Base-by-base conservation (phyloP, 768 basidiomycete species). In the Coprinellus micaceus region DNA sequence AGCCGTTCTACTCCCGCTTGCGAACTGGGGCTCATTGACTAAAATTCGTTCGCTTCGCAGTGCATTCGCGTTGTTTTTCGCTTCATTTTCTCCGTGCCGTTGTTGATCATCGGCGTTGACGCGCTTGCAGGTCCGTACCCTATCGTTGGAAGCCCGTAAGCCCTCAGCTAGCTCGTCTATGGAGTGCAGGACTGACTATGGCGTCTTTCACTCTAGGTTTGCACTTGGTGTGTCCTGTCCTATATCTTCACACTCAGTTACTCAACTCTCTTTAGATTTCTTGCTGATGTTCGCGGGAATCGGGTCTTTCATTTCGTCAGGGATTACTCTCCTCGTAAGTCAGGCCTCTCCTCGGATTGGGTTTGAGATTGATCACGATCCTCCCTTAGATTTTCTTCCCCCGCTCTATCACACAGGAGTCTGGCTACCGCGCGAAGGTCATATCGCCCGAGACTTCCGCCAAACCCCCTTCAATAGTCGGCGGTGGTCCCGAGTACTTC, bases 271-370 rank as follows among this genome's bases (percentile, higher is more conserved):
- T 46, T 21, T 29, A 57, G 91, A 93, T 68, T 81, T 89, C 56
- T 74, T 91, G 10, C 69, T 86, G 45, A 85, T 89, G 82, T 62
- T 86, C 52, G 85, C 82, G 21, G 89, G 79, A 17, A 78, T 92
- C 28, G 90, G 90, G 13, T 85, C 85, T 62, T 84, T 91, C 63
- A 77, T 89, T 21, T 92, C 90, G 3, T 90, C 90, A 24, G 83
- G 83, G 17, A 88, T 92, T 22, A 93, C 91, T 3, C 76, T 93
- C 29, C 76, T 92, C 29, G 90, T 90, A 64, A 64, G 84, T 69
- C 22, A n/a, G 39, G 22, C 43, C 47, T 28, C 48, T 22, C 26
- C 53, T 22, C 26, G 49, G 28, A 15, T n/a, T 24, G 36, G 37
- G n/a, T n/a, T n/a, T n/a, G n/a, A n/a, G n/a, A n/a, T n/a, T n/a